Conservation (phyloP, 169 alveolate genomes). For the Plasmodium relictum region DNA sequence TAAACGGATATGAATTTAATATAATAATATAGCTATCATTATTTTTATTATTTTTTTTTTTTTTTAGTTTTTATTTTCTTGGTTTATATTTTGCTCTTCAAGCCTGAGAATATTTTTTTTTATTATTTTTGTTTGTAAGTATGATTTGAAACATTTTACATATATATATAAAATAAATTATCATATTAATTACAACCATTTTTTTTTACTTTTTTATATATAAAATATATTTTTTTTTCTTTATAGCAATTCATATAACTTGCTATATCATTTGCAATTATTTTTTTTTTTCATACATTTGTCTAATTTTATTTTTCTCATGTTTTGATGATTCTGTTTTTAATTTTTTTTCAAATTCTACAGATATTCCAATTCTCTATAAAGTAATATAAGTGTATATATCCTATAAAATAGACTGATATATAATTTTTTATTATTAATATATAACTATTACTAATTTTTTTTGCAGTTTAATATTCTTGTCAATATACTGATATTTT, state of each 20-base stretch:
- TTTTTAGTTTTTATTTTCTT: constrained; percentile 52
- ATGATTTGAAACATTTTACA: too few species aligned
- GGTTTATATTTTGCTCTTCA: constrained; percentile 71
- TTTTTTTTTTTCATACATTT: constrained; percentile 62
- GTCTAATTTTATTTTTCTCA: constrained; percentile 65
- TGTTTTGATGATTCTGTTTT: constrained; percentile 63
- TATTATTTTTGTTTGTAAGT: constrained; percentile 57
- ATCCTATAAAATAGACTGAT: background rate
- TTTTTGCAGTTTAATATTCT: constrained; percentile 27
- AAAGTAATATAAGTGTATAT: constrained; percentile 25
- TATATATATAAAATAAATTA: too few species aligned
- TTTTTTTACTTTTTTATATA: background rate
- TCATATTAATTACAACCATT: too few species aligned
- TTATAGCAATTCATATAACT: constrained; percentile 59
- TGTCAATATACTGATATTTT: constrained; percentile 6
- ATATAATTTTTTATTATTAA: constrained; percentile 1
- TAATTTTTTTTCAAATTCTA: constrained; percentile 8
- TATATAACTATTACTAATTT: constrained; percentile 11
- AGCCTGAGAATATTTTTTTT: constrained; percentile 53
- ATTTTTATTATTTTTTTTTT: constrained; percentile 13
- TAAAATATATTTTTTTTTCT: background rate
- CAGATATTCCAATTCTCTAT: constrained; percentile 31
- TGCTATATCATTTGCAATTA: constrained; percentile 67
- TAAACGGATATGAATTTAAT: background rate
- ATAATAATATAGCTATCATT: background rate